A percentile compares a stretch with the other conserved stretches of the same genome.
Evolutionary conservation across 129 eudicot genomes (phyloP).

Genomic region (Helichrysum umbraculigerum): DNA sequence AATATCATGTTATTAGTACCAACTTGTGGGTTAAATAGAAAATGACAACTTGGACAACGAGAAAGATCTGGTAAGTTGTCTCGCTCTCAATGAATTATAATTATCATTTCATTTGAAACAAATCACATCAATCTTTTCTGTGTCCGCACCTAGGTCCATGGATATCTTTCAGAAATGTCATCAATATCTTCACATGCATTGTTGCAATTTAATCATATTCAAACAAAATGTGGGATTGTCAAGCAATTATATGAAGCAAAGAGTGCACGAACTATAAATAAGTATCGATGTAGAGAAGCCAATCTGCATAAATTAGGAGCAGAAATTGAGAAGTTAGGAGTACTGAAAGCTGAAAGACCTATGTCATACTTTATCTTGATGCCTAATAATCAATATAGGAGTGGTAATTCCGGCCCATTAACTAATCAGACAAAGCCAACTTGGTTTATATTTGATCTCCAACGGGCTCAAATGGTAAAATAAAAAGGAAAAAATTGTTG

Average conservation of each 20-base stretch:
- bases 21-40: conserved; percentile 18
- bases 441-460: not conserved
- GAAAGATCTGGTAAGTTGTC: conserved; percentile 1
- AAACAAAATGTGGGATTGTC: too few relatives aligned
- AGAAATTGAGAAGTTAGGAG: conserved; percentile 1
- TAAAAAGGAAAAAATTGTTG: not conserved
- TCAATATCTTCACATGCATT: conserved; percentile 3
- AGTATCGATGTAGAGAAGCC: not conserved
- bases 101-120: conserved; percentile 15
- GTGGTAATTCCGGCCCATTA: not conserved
- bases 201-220: too few relatives aligned
- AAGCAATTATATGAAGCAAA: conserved; percentile 16
- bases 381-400: not conserved
- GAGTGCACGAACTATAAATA: not conserved
- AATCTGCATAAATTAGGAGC: conserved; percentile 16
- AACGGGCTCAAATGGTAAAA: not conserved
- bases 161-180: not conserved
- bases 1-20: conserved; percentile 7
- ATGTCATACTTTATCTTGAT: not conserved
- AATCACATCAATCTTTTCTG: conserved; percentile 7
- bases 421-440: not conserved
- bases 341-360: not conserved
- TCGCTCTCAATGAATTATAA: not conserved
- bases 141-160: not conserved
- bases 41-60: not conserved